Percentiles rank a stretch among this genome's conserved stretches.
Conservation (phyloP, 495 filamentous ascomycete species). For the Tuber melanosporum region DNA sequence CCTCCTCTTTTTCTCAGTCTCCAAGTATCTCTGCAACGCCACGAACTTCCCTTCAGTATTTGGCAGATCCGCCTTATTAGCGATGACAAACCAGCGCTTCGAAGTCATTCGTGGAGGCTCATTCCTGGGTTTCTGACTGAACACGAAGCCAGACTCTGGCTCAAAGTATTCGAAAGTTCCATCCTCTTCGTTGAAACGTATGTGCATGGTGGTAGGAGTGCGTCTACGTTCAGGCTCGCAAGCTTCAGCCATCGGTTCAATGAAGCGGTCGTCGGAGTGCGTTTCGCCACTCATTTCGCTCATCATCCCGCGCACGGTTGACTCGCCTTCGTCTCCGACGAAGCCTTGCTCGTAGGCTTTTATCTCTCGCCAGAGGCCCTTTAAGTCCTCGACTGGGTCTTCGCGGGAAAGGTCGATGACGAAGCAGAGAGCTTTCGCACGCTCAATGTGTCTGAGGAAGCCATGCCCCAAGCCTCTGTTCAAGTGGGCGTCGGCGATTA, state of each 20-base stretch:
- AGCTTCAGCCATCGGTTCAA: background rate
- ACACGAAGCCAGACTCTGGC: background rate
- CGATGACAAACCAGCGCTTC: conserved; percentile 97
- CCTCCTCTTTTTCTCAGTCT: conserved; percentile 60
- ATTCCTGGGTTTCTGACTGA: conserved; percentile 12
- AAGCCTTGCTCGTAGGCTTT: conserved; percentile 74
- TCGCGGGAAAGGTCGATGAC: conserved; percentile 79
- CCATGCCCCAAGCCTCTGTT: conserved; percentile 86
- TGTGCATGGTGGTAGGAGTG: background rate
- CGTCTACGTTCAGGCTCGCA: background rate
- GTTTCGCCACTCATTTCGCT: conserved; percentile 39
- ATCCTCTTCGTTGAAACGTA: conserved; percentile 5
- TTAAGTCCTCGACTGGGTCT: conserved; percentile 69
- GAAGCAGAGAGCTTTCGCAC: conserved; percentile 85
- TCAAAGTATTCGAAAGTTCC: conserved; percentile 1
- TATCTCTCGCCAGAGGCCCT: conserved; percentile 82
- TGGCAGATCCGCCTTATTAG: conserved; percentile 84
- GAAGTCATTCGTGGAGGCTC: conserved; percentile 39
- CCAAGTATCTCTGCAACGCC: conserved; percentile 46
- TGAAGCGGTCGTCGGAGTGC: conserved; percentile 10
- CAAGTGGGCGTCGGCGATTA: conserved; percentile 83
- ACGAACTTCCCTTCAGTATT: conserved; percentile 71
- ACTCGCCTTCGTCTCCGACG: conserved; percentile 47
- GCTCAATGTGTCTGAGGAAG: conserved; percentile 90
- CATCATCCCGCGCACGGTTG: conserved; percentile 36